phyloP scores from a whole-genome alignment of 2,329 filamentous ascomycete genomes.

The Penicillium hordei region DNA sequence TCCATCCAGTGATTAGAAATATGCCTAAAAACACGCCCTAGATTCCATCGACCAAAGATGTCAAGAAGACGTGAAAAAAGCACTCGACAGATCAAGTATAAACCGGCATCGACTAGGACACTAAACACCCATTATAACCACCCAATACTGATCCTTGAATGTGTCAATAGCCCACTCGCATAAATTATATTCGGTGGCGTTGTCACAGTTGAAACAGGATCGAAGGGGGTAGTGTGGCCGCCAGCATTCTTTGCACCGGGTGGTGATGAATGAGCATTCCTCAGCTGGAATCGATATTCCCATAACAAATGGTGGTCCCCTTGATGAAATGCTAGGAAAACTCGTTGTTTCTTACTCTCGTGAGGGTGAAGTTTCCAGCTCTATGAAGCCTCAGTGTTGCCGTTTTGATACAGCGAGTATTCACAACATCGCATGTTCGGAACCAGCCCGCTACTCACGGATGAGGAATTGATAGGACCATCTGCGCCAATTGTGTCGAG shows the following conservation, averaged over 20 bases:
- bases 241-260: conserved; percentile 33
- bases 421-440: neutral
- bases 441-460: neutral
- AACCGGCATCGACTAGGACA: neutral
- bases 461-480: conserved; percentile 10
- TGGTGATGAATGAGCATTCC: conserved; percentile 36
- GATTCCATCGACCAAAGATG: neutral
- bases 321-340: conserved; percentile 11
- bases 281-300: conserved; percentile 19
- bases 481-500: neutral
- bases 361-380: neutral
- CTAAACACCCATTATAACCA: conserved; percentile 9
- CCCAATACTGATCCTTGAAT: neutral
- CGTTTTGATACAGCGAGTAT: conserved; percentile 1
- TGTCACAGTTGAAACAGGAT: conserved; percentile 1
- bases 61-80: neutral
- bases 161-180: neutral
- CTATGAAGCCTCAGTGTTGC: conserved; percentile 1
- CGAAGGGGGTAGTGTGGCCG: conserved; percentile 19
- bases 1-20: neutral
- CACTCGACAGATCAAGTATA: neutral
- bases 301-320: conserved; percentile 34
- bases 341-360: conserved; percentile 10
- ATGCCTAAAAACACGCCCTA: neutral
- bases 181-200: neutral